Evolutionary conservation across 331 rosid species (phyloP), one percentile per base, ranked within the genome.

Genomic region (Dryas integrifolia): DNA sequence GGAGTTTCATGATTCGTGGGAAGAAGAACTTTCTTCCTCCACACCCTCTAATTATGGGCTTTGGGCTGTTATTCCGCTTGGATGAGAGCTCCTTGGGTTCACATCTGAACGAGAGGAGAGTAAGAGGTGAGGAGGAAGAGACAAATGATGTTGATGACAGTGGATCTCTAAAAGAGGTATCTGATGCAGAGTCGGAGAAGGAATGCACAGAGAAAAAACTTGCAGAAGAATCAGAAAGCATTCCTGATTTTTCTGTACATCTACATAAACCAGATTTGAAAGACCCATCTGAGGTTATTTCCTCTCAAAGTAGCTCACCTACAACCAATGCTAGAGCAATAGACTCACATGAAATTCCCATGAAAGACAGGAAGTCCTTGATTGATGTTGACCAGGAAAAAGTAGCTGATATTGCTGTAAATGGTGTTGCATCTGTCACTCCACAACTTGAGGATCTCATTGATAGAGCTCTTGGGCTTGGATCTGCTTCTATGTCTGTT

Each of bases 41-140:
- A 15, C 96, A 89, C 75, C 97, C 97, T 83, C 98, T 95, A 78
- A 84, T 95, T 74, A 92, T 95, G 99, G 98, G 99, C 30, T 89
- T 92, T 78, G 99, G 92, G 58, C 77, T 95, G 80, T 87, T 95
- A 61, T 95, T 95, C 87, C 97, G 98, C 82, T 82, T 95, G 88
- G 99, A 95, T 45, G 98, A 95, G 82, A 95, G 96, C 81, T 95
- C 99, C 56, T 86, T 95, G 86, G 99, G 99, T 57, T 89, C 97
- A 21, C 99, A 95, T 87, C 82, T 95, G 55, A 95, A 95, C 82
- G 99, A 95, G 85, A 88, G 99, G 82, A 95, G 92, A 83, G 99
- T 95, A 53, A 88, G 96, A 88, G 99, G 97, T 58, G 99, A 92
- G 83, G 99, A 92, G 72, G 99, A 91, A 79, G 89, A 85, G 59